Percentiles rank a stretch among this genome's conserved stretches.
Conservation (phyloP, 306 rosid genomes). For the Pachyrhizus erosus region DNA sequence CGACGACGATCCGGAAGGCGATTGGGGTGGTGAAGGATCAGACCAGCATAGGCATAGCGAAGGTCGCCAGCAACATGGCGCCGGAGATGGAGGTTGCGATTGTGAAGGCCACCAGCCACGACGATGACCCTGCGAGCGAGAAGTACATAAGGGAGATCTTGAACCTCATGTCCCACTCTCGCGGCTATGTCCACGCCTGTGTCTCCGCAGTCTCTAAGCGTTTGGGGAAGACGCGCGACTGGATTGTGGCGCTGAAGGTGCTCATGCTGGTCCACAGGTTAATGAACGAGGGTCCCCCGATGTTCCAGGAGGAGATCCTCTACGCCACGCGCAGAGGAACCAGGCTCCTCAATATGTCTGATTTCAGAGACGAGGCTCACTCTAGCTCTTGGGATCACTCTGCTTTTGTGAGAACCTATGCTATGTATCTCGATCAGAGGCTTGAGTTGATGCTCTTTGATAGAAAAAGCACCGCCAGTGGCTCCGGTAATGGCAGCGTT, state of each 20-base stretch:
- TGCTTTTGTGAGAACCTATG: slow-evolving; percentile 84
- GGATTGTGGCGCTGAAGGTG: slow-evolving; percentile 95
- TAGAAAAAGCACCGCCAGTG: slow-evolving; percentile 50
- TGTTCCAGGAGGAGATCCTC: slow-evolving; percentile 88
- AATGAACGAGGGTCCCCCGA: slow-evolving; percentile 78
- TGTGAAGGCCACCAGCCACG: slow-evolving; percentile 94
- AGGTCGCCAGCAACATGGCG: slow-evolving; percentile 91
- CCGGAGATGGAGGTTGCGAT: slow-evolving; percentile 98
- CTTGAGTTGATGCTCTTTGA: slow-evolving; percentile 78
- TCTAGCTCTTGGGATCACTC: slow-evolving; percentile 98
- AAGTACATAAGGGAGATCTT: slow-evolving; percentile 81
- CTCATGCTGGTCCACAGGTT: slow-evolving; percentile 77
- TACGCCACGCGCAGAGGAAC: slow-evolving; percentile 91
- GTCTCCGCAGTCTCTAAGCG: slow-evolving; percentile 85
- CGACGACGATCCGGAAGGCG: slow-evolving; percentile 96
- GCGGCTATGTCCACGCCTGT: slow-evolving; percentile 80
- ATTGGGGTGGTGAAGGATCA: slow-evolving; percentile 98
- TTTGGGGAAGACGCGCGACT: slow-evolving; percentile 89
- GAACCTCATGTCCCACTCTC: slow-evolving; percentile 73
- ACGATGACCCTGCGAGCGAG: slow-evolving; percentile 94
- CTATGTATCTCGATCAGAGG: slow-evolving; percentile 90
- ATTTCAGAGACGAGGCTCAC: slow-evolving; percentile 96
- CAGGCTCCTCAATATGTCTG: slow-evolving; percentile 85
- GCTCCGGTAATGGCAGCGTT: neutral
- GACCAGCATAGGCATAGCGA: slow-evolving; percentile 97